Evolutionary conservation across 352 stramenopile genomes (phyloP).

Genomic region (Peronospora farinosa): DNA sequence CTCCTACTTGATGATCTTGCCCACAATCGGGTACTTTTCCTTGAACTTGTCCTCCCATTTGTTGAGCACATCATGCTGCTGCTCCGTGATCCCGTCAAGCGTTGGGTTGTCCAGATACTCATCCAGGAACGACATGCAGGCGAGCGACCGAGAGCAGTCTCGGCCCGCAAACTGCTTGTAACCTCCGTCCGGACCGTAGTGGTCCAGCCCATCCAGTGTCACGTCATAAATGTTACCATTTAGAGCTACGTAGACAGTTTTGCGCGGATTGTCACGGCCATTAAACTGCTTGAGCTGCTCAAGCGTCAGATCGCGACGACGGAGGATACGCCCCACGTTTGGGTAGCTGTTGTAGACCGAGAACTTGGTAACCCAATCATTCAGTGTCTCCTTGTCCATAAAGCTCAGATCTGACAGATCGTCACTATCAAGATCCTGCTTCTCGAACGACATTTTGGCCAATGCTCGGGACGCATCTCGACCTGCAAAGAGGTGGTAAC

Average conservation of each 20-base stretch:
- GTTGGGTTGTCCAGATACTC: conserved; percentile 89
- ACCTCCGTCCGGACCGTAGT: conserved; percentile 91
- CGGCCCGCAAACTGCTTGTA: conserved; percentile 96
- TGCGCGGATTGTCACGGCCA: conserved; percentile 70
- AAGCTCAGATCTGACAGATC: conserved; percentile 71
- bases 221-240: conserved; percentile 96
- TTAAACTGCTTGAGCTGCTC: conserved; percentile 83
- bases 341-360: conserved; percentile 94
- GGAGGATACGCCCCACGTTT: conserved; percentile 89
- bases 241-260: conserved; percentile 92
- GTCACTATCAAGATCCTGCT: conserved; percentile 84
- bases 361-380: conserved; percentile 95
- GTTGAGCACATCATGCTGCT: conserved; percentile 89
- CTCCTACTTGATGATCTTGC: conserved; percentile 51
- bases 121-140: conserved; percentile 95
- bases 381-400: conserved; percentile 80
- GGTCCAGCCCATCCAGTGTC: conserved; percentile 88
- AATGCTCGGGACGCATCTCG: conserved; percentile 91
- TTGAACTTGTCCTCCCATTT: conserved; percentile 97
- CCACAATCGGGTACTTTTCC: conserved; percentile 92
- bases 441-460: conserved; percentile 95
- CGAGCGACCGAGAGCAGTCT: conserved; percentile 91
- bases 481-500: conserved; percentile 95
- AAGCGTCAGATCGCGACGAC: conserved; percentile 63
- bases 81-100: conserved; percentile 88